phyloP scores from a whole-genome alignment of 2,329 filamentous ascomycete species.

The Neopestalotiopsis sp. region DNA sequence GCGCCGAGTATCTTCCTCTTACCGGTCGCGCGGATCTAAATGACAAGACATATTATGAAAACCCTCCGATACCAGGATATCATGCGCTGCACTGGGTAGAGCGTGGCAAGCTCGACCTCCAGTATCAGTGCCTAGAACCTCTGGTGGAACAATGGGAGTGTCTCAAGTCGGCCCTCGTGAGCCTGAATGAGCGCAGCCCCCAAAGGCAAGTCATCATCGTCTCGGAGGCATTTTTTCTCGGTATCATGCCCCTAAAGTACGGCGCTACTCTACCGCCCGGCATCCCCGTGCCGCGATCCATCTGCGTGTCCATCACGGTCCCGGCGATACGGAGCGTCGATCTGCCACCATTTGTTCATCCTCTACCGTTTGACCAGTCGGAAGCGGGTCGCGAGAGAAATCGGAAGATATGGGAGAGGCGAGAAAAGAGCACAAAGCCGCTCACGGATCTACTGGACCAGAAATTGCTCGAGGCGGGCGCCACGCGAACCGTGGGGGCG shows the following conservation, averaged over 20 bases:
- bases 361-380: slow-evolving; percentile 37
- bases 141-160: slow-evolving; percentile 41
- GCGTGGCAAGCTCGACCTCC: slow-evolving; percentile 39
- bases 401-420: slow-evolving; percentile 36
- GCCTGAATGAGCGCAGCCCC: slow-evolving; percentile 29
- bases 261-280: slow-evolving; percentile 33
- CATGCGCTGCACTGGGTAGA: slow-evolving; percentile 31
- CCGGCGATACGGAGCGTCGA: slow-evolving; percentile 42
- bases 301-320: slow-evolving; percentile 44
- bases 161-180: slow-evolving; percentile 33
- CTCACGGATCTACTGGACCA: slow-evolving; percentile 34
- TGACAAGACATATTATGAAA: slow-evolving; percentile 38
- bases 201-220: slow-evolving; percentile 32
- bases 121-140: slow-evolving; percentile 37
- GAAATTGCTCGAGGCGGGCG: slow-evolving; percentile 37
- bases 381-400: slow-evolving; percentile 31
- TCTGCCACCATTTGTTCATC: slow-evolving; percentile 40
- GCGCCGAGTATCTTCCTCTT: slow-evolving; percentile 40
- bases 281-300: slow-evolving; percentile 28
- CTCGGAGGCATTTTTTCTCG: slow-evolving; percentile 41
- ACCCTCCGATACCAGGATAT: slow-evolving; percentile 31
- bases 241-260: slow-evolving; percentile 39
- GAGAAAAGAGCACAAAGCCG: slow-evolving; percentile 29
- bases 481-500: slow-evolving; percentile 24
- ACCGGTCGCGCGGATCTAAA: slow-evolving; percentile 39